phyloP scores from a whole-genome alignment of 495 filamentous ascomycete genomes.

The Penicillium daleae region DNA sequence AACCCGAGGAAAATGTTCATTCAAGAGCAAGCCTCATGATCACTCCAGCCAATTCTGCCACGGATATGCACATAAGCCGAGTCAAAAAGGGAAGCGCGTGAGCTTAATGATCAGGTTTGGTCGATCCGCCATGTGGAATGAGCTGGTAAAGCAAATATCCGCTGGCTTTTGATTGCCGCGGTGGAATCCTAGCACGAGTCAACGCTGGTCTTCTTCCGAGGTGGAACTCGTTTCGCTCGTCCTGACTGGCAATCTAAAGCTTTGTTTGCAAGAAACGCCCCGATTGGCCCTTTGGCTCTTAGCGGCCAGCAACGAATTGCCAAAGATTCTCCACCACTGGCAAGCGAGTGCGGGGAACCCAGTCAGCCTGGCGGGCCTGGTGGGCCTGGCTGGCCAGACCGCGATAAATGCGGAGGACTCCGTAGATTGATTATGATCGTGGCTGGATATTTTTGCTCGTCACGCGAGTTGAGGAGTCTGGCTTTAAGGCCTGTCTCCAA shows the following conservation, averaged over 20 bases:
- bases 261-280: background rate
- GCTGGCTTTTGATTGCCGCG: slow-evolving; percentile 13
- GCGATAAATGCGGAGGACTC: background rate
- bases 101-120: background rate
- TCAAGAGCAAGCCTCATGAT: background rate
- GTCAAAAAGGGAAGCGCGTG: slow-evolving; percentile 16
- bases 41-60: slow-evolving; percentile 21
- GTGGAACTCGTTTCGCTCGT: background rate
- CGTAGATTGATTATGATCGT: background rate
- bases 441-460: background rate
- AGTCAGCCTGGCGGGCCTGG: background rate
- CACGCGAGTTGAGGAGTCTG: background rate
- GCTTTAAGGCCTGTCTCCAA: slow-evolving; percentile 6
- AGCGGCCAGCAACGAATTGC: background rate
- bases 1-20: slow-evolving; percentile 5
- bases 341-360: slow-evolving; percentile 16
- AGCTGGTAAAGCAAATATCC: slow-evolving; percentile 4
- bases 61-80: slow-evolving; percentile 20
- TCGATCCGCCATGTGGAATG: slow-evolving; percentile 5
- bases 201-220: slow-evolving; percentile 12
- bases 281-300: background rate
- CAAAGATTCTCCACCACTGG: slow-evolving; percentile 28
- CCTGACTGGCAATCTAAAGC: slow-evolving; percentile 1
- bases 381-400: background rate
- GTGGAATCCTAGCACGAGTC: slow-evolving; percentile 15